phyloP scores from a whole-genome alignment of 169 alveolate genomes.

The Plasmodium falciparum region DNA sequence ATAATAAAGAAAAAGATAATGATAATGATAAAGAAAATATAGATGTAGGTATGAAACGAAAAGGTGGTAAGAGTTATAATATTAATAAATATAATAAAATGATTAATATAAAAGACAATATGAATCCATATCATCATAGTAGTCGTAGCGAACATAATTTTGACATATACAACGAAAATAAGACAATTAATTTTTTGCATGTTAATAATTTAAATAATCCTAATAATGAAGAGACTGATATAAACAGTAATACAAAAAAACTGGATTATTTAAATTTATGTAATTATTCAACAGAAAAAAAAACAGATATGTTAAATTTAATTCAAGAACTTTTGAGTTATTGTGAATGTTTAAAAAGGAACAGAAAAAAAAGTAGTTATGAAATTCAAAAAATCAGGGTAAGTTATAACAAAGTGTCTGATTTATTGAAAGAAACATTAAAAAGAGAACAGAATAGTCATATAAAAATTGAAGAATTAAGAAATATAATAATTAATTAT shows the following conservation, averaged over 20 bases:
- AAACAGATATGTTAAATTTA: conserved; percentile 58
- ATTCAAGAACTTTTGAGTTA: conserved; percentile 66
- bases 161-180: too few species aligned
- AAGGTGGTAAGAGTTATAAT: too few species aligned
- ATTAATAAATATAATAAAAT: too few species aligned
- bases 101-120: too few species aligned
- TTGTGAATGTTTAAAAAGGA: conserved; percentile 73
- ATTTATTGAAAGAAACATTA: conserved; percentile 56
- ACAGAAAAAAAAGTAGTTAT: conserved; percentile 49
- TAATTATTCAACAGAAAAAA: conserved; percentile 26
- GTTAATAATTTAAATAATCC: background rate
- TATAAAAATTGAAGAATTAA: conserved; percentile 69
- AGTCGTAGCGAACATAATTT: too few species aligned
- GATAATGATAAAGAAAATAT: too few species aligned
- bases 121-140: too few species aligned
- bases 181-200: too few species aligned
- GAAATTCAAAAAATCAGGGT: conserved; percentile 56
- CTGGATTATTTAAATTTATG: conserved; percentile 21
- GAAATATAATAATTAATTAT: conserved; percentile 58
- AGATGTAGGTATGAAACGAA: too few species aligned
- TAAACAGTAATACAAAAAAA: conserved; percentile 8
- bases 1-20: too few species aligned
- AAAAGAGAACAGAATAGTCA: conserved; percentile 71
- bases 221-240: conserved; percentile 16
- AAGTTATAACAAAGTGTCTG: conserved; percentile 67